Conservation (phyloP, 495 filamentous ascomycete genomes). For the Wilcoxina mikolae region DNA sequence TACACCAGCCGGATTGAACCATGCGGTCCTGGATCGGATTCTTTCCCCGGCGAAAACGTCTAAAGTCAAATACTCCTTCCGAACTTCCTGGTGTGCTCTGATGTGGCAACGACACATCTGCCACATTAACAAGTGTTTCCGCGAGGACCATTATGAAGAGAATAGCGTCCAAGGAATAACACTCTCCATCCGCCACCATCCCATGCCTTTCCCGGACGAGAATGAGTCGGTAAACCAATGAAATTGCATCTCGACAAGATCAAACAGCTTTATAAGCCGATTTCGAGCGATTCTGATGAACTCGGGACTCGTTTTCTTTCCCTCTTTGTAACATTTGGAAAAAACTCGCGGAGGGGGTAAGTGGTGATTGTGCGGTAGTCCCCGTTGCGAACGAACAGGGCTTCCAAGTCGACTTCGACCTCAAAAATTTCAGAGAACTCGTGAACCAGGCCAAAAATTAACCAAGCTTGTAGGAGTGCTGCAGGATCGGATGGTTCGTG, state of each 20-base stretch:
- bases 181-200: not conserved
- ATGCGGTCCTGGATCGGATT: conserved; percentile 9
- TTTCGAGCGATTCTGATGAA: not conserved
- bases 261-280: not conserved
- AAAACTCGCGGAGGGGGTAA: not conserved
- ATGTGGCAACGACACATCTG: not conserved
- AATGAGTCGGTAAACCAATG: not conserved
- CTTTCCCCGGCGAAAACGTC: not conserved
- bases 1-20: conserved; percentile 5
- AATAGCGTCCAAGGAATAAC: conserved; percentile 4
- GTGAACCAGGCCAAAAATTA: conserved; percentile 9
- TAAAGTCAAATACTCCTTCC: too few species aligned
- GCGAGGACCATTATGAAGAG: conserved; percentile 8
- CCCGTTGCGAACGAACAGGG: not conserved
- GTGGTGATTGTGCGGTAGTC: not conserved
- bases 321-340: not conserved
- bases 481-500: not conserved
- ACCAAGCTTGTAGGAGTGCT: conserved; percentile 7
- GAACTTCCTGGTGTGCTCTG: not conserved
- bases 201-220: not conserved
- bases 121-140: conserved; percentile 2
- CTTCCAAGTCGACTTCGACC: not conserved
- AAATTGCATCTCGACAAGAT: not conserved
- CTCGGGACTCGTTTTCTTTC: not conserved
- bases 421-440: not conserved